Conservation (phyloP, 345 rosid species). For the Lumnitzera racemosa region DNA sequence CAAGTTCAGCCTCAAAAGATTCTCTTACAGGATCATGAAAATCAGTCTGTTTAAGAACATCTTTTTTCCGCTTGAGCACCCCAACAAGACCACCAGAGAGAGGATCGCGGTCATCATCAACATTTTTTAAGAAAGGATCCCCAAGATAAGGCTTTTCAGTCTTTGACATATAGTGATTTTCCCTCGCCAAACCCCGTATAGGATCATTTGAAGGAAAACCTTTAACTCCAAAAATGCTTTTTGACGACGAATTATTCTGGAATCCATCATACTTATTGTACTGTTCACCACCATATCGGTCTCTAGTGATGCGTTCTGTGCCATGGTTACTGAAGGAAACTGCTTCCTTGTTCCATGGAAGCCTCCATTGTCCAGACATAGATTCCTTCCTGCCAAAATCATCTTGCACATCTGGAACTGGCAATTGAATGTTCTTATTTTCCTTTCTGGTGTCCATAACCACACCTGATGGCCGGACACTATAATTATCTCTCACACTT, state of each 20-base stretch:
- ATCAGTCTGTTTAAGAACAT: constrained; percentile 56
- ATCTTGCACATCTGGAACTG: constrained; percentile 37
- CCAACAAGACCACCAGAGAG: constrained; percentile 58
- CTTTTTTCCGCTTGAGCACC: constrained; percentile 79
- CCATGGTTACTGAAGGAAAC: constrained; percentile 44
- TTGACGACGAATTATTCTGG: constrained; percentile 29
- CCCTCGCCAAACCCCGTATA: constrained; percentile 47
- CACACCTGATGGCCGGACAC: constrained; percentile 36
- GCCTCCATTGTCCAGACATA: constrained; percentile 50
- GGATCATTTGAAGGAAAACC: constrained; percentile 40
- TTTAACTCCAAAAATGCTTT: constrained; percentile 37
- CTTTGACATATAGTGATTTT: constrained; percentile 47
- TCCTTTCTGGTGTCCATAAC: constrained; percentile 51
- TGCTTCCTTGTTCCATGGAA: constrained; percentile 40
- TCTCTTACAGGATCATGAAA: constrained; percentile 93
- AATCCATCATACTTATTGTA: constrained; percentile 34
- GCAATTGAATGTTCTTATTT: constrained; percentile 33
- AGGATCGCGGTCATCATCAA: constrained; percentile 72
- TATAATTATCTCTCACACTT: constrained; percentile 33
- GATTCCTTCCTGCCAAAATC: constrained; percentile 53
- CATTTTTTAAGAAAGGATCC: constrained; percentile 58
- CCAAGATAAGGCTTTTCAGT: constrained; percentile 63
- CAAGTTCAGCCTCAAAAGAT: constrained; percentile 98
- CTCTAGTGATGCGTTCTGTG: constrained; percentile 33
- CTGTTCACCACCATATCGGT: constrained; percentile 41